Evolutionary conservation across 352 stramenopile species (phyloP), one percentile per base, ranked within the genome.

Genomic region (Pythium myriotylum): DNA sequence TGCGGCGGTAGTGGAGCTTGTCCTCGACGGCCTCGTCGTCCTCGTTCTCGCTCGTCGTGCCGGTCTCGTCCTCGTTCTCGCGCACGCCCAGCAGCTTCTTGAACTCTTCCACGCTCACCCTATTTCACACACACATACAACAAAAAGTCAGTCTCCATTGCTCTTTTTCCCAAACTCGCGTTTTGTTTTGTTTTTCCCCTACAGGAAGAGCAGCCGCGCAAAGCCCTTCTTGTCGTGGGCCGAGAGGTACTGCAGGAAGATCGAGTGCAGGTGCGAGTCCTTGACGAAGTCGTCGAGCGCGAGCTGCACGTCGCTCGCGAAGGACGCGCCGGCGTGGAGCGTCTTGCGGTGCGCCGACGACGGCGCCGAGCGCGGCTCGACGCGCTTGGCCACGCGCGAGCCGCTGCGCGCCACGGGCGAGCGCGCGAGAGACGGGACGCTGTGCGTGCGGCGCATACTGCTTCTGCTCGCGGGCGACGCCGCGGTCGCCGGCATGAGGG

Each of bases 101-200:
- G 72, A 93, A 94, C 65, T 94, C 86, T 22, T 94, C 86, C 4
- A 94, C 86, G 42, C 84, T 93, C 57, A 94, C 86, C 14, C 77
- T 87, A 41, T 16, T 17, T 4, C 1, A 57, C 13, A 59, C 37
- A 55, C 35, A 56, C 37, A 37, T 2, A 5, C 46, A 29, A 62
- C 10, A 51, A 19, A 12, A 54, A 29, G 7, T 37, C 20, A 45
- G 39, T 45, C 17, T 22, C 26, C 13, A 9, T 32, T 26, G 17
- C n/a, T n/a, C n/a, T n/a, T n/a, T n/a, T n/a, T n/a, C n/a, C n/a
- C n/a, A n/a, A n/a, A n/a, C n/a, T n/a, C n/a, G n/a, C n/a, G n/a
- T n/a, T n/a, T n/a, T n/a, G n/a, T n/a, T n/a, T n/a, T n/a, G n/a
- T n/a, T n/a, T n/a, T n/a, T n/a, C n/a, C n/a, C n/a, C n/a, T n/a